Percentiles rank a stretch among this genome's conserved stretches.
Conservation (phyloP, 768 basidiomycete genomes). For the Termitomyces eurrhizus region DNA sequence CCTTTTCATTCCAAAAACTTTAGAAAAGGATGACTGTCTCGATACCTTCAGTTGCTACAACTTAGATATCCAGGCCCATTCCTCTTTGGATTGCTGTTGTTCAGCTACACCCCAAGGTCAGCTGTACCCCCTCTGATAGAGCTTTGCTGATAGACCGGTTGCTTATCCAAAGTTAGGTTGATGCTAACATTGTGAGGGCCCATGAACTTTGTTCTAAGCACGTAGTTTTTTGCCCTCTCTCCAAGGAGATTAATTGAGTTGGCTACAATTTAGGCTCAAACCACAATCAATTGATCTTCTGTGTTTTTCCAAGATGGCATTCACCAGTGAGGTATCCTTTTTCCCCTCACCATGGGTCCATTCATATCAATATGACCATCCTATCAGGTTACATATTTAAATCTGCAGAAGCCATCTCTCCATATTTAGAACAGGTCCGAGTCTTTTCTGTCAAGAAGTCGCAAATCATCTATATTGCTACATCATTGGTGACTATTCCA, state of each 20-base stretch:
- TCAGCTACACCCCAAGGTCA: constrained; percentile 53
- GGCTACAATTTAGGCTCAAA: constrained; percentile 43
- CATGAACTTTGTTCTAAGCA: constrained; percentile 59
- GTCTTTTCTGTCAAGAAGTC: constrained; percentile 66
- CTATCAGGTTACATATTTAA: constrained; percentile 77
- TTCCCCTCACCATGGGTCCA: background rate
- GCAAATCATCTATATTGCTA: constrained; percentile 62
- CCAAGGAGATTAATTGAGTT: constrained; percentile 1
- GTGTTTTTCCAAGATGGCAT: constrained; percentile 87
- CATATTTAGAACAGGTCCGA: constrained; percentile 72
- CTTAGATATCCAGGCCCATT: background rate
- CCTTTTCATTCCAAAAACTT: background rate
- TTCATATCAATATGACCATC: background rate
- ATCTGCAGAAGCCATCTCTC: constrained; percentile 57
- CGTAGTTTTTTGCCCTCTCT: constrained; percentile 17
- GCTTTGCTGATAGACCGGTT: background rate
- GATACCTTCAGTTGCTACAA: background rate
- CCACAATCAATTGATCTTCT: constrained; percentile 76
- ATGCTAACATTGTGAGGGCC: constrained; percentile 65
- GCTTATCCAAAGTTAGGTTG: constrained; percentile 32
- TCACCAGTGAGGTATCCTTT: constrained; percentile 52
- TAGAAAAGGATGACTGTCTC: background rate
- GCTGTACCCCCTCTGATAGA: background rate
- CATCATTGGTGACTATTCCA: constrained; percentile 82
- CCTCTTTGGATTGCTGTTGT: constrained; percentile 56